Evolutionary conservation across 331 rosid species (phyloP).

Genomic region (Prunus yedoensis): DNA sequence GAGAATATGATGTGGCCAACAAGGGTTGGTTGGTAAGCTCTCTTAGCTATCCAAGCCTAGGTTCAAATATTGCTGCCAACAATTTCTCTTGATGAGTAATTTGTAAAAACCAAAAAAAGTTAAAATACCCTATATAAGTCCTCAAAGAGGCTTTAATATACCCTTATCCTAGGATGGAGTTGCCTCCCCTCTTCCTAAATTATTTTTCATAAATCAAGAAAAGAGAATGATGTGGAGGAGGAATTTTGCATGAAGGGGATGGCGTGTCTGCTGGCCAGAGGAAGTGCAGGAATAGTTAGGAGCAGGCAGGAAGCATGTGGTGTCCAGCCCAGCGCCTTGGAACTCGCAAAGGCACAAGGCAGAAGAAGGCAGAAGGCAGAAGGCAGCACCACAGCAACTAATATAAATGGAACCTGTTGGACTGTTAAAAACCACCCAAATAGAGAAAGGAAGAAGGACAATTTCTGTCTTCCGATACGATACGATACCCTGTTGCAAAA

Average conservation of each 20-base stretch:
- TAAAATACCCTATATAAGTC: too few relatives aligned
- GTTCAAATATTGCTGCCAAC: fast-evolving
- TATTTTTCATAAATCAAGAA: too few relatives aligned
- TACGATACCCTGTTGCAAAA: conserved; percentile 1
- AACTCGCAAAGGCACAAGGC: background rate
- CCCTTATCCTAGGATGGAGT: too few relatives aligned
- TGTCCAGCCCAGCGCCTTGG: conserved; percentile 16
- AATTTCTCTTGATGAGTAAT: fast-evolving
- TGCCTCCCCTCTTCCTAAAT: too few relatives aligned
- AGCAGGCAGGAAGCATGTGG: conserved; percentile 31
- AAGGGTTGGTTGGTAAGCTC: too few relatives aligned
- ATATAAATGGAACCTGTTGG: background rate
- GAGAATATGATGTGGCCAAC: too few relatives aligned
- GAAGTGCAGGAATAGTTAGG: background rate
- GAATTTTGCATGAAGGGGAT: conserved; percentile 16
- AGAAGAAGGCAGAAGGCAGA: too few relatives aligned
- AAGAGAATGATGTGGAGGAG: background rate
- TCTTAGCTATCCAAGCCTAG: too few relatives aligned
- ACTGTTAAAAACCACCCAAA: background rate
- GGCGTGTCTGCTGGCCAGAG: conserved; percentile 13
- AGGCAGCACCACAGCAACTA: background rate
- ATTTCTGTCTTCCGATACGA: conserved; percentile 1
- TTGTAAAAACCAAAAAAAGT: too few relatives aligned
- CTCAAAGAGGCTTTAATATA: fast-evolving
- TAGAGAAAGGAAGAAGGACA: background rate